These are phyloP conservation scores for Zopfochytrium polystomum DNA, from an alignment of 371 early-diverging fungal genomes.

Conservation along the genomic window DNA sequence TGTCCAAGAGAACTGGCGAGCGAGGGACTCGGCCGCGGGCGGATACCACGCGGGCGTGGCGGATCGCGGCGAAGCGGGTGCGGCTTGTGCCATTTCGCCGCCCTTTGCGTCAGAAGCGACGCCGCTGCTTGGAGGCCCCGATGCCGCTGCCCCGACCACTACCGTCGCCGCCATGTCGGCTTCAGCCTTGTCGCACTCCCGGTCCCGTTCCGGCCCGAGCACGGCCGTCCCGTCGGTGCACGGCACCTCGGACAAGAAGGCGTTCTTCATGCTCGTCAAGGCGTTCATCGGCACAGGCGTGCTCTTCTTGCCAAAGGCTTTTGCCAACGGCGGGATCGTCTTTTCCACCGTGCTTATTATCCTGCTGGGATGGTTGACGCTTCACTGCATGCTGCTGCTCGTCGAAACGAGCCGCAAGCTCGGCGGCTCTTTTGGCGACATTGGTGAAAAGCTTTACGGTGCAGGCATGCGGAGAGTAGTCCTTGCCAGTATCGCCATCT, in stretches of 20 bases:
- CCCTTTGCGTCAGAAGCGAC: too few species aligned
- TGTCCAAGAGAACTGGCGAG: too few species aligned
- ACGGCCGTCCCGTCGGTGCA: conserved; percentile 53
- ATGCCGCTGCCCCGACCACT: too few species aligned
- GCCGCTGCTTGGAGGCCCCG: too few species aligned
- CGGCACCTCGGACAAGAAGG: conserved; percentile 74
- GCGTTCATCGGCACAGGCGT: conserved; percentile 88
- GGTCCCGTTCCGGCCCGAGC: too few species aligned
- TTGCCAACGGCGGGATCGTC: conserved; percentile 57
- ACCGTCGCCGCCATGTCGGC: too few species aligned
- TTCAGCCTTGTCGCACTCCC: too few species aligned
- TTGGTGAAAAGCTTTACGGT: conserved; percentile 81
- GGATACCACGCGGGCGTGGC: neutral
- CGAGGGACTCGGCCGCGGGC: too few species aligned
- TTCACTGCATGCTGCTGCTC: conserved; percentile 63
- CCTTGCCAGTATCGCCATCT: conserved; percentile 75
- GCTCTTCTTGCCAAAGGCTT: conserved; percentile 78
- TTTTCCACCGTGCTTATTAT: conserved; percentile 52
- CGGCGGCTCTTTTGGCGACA: conserved; percentile 86
- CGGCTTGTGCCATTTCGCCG: too few species aligned
- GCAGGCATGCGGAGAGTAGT: conserved; percentile 73
- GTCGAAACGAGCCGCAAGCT: conserved; percentile 41
- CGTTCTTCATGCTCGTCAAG: conserved; percentile 79
- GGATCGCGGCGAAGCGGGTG: too few species aligned
- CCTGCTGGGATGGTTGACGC: conserved; percentile 52